A percentile compares a stretch with the other conserved stretches of the same genome.
Evolutionary conservation across 805 yeast genomes (phyloP).

Genomic region (Lipomyces chichibuensis): DNA sequence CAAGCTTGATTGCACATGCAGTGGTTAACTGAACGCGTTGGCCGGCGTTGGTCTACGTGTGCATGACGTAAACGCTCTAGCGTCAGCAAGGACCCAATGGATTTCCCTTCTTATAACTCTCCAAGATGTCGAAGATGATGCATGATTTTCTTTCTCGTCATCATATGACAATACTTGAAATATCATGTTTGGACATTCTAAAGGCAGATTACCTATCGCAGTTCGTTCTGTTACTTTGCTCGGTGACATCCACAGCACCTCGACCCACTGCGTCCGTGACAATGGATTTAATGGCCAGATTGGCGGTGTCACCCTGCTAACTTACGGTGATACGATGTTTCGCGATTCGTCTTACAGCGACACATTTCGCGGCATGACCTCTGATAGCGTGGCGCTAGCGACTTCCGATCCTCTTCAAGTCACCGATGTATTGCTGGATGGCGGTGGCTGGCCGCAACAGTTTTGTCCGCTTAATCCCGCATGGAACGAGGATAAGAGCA

Average conservation of each 20-base stretch:
- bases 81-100: no score
- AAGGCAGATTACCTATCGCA: background rate
- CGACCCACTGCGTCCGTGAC: constrained; percentile 8
- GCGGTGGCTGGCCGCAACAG: constrained; percentile 6
- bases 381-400: constrained; percentile 7
- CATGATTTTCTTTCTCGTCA: no score
- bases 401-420: constrained; percentile 9
- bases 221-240: background rate
- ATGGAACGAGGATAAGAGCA: constrained; percentile 1
- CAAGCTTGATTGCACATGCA: no score
- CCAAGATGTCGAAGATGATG: no score
- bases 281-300: constrained; percentile 7
- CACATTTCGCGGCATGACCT: constrained; percentile 4
- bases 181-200: background rate
- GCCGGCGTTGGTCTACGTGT: no score
- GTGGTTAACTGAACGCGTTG: no score
- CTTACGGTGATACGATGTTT: constrained; percentile 8
- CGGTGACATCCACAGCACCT: constrained; percentile 6
- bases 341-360: constrained; percentile 4
- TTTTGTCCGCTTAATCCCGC: constrained; percentile 10
- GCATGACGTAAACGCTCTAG: no score
- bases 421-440: constrained; percentile 3
- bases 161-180: no score
- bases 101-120: no score
- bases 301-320: background rate